Evolutionary conservation across 2,329 filamentous ascomycete genomes (phyloP), one percentile per base, ranked within the genome.

Genomic region (Sclerotinia borealis): DNA sequence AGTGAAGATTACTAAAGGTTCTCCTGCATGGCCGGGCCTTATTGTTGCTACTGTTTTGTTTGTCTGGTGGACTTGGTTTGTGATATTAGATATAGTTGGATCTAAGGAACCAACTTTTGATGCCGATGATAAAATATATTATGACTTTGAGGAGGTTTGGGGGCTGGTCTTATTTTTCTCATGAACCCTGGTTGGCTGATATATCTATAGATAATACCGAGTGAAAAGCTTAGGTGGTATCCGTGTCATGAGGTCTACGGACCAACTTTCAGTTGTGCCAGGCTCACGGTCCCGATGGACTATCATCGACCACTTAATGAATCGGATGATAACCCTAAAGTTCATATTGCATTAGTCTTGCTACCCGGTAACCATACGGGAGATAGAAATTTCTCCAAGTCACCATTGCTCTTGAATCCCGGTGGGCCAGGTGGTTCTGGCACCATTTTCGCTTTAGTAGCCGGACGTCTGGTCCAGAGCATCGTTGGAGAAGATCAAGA

Each of bases 361-460:
- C 59, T 67, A 27, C 68, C 68, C 31, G 70, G 71, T 4, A 65
- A 48, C 3, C 68, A 70, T 43, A 61, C 45, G 1, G 67, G 63
- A 4, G 13, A 51, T 4, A 65, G 71, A 2, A 68, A 73, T 5
- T 75, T 72, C 56, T 74, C 75, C 13, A 74, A 73, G 56, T 76
- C 77, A 0, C 79, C 79, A 5, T 64, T 81, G 17, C 68, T 81
- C 5, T 5, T 80, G 54, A 81, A 81, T 64, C 79, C 79, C 15
- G 80, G 79, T 36, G 79, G 80, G 0, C 80, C 80, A 1, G 79
- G 80, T 22, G 79, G 78, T 0, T 75, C 76, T 27, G 80, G 79
- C 5, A 74, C 75, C 0, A 1, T 52, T 0, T 69, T 78, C 22
- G 69, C 71, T 5, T 61, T 75, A 0, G 19, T 8, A 10, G 36